Evolutionary conservation across 2,329 filamentous ascomycete genomes (phyloP).

Genomic region (Pezicula carpinea): DNA sequence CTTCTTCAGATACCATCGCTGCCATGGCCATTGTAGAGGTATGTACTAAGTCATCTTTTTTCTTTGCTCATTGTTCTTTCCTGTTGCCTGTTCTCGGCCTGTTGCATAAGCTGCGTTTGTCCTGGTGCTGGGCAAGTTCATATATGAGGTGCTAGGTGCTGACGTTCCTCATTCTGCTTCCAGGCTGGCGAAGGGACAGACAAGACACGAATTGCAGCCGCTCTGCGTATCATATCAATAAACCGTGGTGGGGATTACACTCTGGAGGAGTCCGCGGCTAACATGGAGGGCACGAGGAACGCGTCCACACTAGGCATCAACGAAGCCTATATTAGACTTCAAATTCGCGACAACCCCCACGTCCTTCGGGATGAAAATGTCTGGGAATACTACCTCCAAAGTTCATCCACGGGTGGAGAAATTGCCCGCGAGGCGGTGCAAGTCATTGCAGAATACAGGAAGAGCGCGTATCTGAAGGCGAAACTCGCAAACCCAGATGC

Average conservation of each 20-base stretch:
- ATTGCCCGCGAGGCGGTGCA: constrained; percentile 27
- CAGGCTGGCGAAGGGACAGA: constrained; percentile 24
- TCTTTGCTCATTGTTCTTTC: not conserved
- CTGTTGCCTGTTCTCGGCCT: not conserved
- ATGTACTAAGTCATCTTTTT: constrained; percentile 14
- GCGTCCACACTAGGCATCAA: constrained; percentile 17
- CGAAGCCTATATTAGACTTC: constrained; percentile 29
- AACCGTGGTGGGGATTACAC: constrained; percentile 19
- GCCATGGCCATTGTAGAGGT: constrained; percentile 27
- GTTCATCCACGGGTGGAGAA: constrained; percentile 23
- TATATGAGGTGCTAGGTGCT: not conserved
- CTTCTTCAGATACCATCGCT: constrained; percentile 27
- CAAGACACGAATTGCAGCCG: constrained; percentile 24
- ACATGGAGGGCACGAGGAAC: constrained; percentile 21
- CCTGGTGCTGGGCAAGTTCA: not conserved
- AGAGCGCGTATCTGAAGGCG: constrained; percentile 26
- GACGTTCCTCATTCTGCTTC: constrained; percentile 5
- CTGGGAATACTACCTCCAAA: constrained; percentile 14
- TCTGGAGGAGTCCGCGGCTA: constrained; percentile 22
- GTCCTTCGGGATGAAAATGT: constrained; percentile 23
- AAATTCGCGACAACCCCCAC: constrained; percentile 9
- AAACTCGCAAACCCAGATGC: constrained; percentile 30
- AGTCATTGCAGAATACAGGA: constrained; percentile 26
- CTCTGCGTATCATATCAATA: constrained; percentile 26
- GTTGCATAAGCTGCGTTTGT: not conserved